A percentile compares a stretch with the other conserved stretches of the same genome.
These are phyloP conservation scores for Talaromyces islandicus DNA, from an alignment of 2,329 filamentous ascomycete species.

Conservation along the genomic window DNA sequence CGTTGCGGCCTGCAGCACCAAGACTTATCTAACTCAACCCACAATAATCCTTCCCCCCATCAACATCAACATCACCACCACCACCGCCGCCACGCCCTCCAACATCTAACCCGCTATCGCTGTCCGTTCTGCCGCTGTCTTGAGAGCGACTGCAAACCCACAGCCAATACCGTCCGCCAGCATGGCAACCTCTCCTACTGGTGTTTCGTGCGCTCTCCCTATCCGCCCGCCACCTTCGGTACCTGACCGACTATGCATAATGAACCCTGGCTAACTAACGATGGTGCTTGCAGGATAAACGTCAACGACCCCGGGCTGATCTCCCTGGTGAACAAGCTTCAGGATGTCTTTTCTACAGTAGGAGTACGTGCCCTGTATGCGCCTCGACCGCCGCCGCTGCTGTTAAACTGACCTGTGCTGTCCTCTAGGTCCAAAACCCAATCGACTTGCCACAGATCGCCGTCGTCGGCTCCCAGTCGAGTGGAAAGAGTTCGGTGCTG, in stretches of 20 bases:
- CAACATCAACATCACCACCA: not conserved
- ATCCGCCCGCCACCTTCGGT: slow-evolving; percentile 18
- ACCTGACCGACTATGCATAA: slow-evolving; percentile 13
- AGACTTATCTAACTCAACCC: not conserved
- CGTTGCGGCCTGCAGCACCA: slow-evolving; percentile 6
- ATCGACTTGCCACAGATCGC: slow-evolving; percentile 98
- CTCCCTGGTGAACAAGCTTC: slow-evolving; percentile 93
- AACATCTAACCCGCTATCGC: not conserved
- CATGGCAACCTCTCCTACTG: slow-evolving; percentile 10
- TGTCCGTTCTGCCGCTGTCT: slow-evolving; percentile 8
- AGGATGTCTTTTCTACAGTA: slow-evolving; percentile 98
- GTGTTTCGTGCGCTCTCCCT: slow-evolving; percentile 35
- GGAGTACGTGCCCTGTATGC: slow-evolving; percentile 53
- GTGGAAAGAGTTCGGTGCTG: slow-evolving; percentile 97
- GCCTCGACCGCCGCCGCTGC: slow-evolving; percentile 6
- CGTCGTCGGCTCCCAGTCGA: slow-evolving; percentile 96
- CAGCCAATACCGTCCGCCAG: slow-evolving; percentile 7
- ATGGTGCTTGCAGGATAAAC: slow-evolving; percentile 52
- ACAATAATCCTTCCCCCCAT: slow-evolving; percentile 1
- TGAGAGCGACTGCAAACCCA: slow-evolving; percentile 12
- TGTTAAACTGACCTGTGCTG: slow-evolving; percentile 21
- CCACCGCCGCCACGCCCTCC: not conserved
- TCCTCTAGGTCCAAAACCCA: slow-evolving; percentile 79
- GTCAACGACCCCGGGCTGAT: slow-evolving; percentile 66
- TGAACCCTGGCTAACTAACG: slow-evolving; percentile 17